Evolutionary conservation across 805 yeast genomes (phyloP), one percentile per base, ranked within the genome.

Genomic region (Kodamaea fukazawae): DNA sequence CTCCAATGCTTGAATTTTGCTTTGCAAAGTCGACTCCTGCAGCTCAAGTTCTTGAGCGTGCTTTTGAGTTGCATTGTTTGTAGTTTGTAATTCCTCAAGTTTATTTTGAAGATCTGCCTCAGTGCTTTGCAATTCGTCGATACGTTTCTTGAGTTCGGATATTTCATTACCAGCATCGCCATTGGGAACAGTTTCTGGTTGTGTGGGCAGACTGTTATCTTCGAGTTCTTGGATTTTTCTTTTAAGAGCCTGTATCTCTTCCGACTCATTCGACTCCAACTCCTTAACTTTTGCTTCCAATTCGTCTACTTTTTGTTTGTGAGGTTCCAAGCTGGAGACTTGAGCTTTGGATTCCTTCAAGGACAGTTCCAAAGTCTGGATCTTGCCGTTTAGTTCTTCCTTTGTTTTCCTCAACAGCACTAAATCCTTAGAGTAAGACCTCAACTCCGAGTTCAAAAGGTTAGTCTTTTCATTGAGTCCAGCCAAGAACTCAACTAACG

Each of bases 401-500:
- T 36, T 37, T 3, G 33, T 27, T 29, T 36, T 36, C 20, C 34
- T 32, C 26, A 41, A 33, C 1, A 42, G 36, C 15, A 48, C 31
- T 7, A 46, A 58, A 23, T 67, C 70, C 18, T 61, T 54, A 0
- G 66, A 46, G 4, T 75, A 54, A 22, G 74, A 70, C 39, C 81
- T 71, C 52, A 90, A 62, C 55, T 91, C 97, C 1, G 70, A 73
- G 48, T 74, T 78, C 42, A 83, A 67, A 63, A 90, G 57, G 1
- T 67, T 67, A 23, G 75, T 78, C 53, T 85, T 84, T 36, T 77
- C 70, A 14, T 73, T 74, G 36, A 86, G 58, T 22, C 85, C 81
- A 28, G 71, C 68, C 36, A 91, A 70, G 58, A 81, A 90, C 29
- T 83, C 88, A 25, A 80, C 78, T 29, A 91, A 65, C 6, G 77